A percentile compares a stretch with the other conserved stretches of the same genome.
These are phyloP conservation scores for Pittosporum tobira DNA, from an alignment of 129 eudicot genomes.

Conservation along the genomic window DNA sequence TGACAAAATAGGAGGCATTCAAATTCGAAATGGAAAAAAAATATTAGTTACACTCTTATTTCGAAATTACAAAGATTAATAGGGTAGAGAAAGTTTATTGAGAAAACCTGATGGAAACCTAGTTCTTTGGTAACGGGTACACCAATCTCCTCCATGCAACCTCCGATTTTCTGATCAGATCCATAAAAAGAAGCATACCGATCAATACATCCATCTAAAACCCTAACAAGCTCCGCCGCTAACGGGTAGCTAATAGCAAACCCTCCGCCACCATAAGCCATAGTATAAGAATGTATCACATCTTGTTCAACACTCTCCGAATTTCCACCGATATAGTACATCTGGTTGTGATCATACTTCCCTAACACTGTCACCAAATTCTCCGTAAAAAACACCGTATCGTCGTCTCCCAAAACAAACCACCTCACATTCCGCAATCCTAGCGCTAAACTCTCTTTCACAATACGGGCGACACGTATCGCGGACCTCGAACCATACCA, in stretches of 20 bases:
- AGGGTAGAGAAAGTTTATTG: too few relatives aligned
- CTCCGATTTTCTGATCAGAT: constrained; percentile 52
- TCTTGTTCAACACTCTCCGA: constrained; percentile 53
- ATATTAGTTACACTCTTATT: too few relatives aligned
- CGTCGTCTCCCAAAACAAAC: constrained; percentile 75
- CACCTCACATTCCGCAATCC: constrained; percentile 44
- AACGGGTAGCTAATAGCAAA: too few relatives aligned
- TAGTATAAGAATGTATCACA: constrained; percentile 43
- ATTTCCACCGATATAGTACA: constrained; percentile 45
- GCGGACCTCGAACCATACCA: constrained; percentile 39
- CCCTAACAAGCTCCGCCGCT: constrained; percentile 42
- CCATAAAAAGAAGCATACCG: constrained; percentile 50
- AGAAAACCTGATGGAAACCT: constrained; percentile 82
- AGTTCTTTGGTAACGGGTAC: too few relatives aligned
- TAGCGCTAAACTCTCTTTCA: constrained; percentile 45
- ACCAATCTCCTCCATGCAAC: too few relatives aligned
- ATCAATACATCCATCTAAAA: constrained; percentile 49
- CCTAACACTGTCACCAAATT: constrained; percentile 34
- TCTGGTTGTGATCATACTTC: constrained; percentile 50
- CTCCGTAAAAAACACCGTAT: constrained; percentile 49
- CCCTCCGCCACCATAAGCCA: constrained; percentile 70
- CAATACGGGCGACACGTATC: constrained; percentile 44
- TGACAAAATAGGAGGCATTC: too few relatives aligned
- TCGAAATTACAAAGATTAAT: too few relatives aligned
- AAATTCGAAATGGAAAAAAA: too few relatives aligned